A percentile compares a stretch with the other conserved stretches of the same genome.
Conservation (phyloP, 2,329 filamentous ascomycete species). For the Davidsoniella virescens region DNA sequence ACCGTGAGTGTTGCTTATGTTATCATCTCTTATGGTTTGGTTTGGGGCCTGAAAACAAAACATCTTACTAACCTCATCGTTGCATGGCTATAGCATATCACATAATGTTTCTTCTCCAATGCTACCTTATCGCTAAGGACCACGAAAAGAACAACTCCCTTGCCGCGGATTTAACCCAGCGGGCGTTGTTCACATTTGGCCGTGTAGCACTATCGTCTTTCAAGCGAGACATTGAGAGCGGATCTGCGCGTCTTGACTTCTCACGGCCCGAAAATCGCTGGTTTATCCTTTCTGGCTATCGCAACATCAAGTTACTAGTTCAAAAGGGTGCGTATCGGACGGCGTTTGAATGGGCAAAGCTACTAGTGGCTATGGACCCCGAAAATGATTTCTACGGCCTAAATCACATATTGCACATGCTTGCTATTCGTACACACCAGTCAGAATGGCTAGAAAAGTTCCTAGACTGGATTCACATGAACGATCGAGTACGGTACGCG, state of each 20-base stretch:
- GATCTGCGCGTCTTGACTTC: conserved; percentile 70
- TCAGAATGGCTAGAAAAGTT: conserved; percentile 61
- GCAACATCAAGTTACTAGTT: conserved; percentile 71
- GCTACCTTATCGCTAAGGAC: conserved; percentile 81
- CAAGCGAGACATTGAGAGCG: conserved; percentile 54
- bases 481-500: conserved; percentile 21
- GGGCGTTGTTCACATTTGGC: conserved; percentile 87
- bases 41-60: conserved; percentile 33
- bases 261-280: conserved; percentile 73
- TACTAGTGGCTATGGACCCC: conserved; percentile 60
- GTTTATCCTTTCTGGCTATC: conserved; percentile 77
- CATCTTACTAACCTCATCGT: conserved; percentile 28
- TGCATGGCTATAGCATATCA: conserved; percentile 49
- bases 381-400: conserved; percentile 65
- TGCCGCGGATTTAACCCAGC: conserved; percentile 73
- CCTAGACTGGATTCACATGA: conserved; percentile 26
- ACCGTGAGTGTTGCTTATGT: conserved; percentile 19
- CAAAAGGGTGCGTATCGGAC: conserved; percentile 90
- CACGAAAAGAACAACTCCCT: conserved; percentile 68
- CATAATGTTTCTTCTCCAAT: conserved; percentile 82
- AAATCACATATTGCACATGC: conserved; percentile 62
- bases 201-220: conserved; percentile 75
- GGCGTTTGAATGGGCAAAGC: conserved; percentile 82
- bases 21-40: background rate
- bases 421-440: conserved; percentile 69